Evolutionary conservation across 257 asterid species (phyloP).

Genomic region (Prunella vulgaris): DNA sequence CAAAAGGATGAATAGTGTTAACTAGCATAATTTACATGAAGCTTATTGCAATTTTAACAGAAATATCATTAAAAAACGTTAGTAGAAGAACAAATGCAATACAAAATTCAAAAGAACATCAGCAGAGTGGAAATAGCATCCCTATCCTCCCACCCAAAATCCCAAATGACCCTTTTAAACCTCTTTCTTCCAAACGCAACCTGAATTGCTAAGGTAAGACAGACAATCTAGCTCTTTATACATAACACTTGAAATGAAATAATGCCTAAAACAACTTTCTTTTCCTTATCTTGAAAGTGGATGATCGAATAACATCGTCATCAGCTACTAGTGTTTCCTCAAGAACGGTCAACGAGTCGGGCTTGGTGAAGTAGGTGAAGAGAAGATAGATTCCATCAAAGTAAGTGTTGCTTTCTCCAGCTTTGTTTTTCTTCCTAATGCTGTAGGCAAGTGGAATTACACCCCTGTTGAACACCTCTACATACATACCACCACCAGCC

Average conservation of each 20-base stretch:
- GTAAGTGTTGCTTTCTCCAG: conserved; percentile 88
- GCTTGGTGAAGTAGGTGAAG: conserved; percentile 90
- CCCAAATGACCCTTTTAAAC: background rate
- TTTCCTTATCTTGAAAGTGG: conserved; percentile 78
- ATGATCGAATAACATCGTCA: conserved; percentile 71
- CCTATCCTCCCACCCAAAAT: too few relatives aligned
- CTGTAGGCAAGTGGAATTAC: conserved; percentile 89
- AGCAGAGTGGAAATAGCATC: background rate
- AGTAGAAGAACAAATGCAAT: background rate
- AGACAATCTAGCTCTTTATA: background rate
- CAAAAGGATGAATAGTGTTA: too few relatives aligned
- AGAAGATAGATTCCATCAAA: conserved; percentile 92
- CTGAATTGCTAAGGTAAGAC: conserved; percentile 11
- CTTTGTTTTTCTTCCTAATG: conserved; percentile 76
- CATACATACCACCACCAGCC: conserved; percentile 98
- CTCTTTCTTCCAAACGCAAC: background rate
- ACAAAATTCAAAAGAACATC: background rate
- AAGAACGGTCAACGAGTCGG: conserved; percentile 55
- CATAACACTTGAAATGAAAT: background rate
- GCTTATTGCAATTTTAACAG: background rate
- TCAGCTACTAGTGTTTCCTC: conserved; percentile 50
- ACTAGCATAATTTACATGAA: background rate
- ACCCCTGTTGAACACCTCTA: conserved; percentile 92
- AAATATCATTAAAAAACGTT: background rate
- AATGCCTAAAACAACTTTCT: conserved; percentile 46